A percentile compares a stretch with the other conserved stretches of the same genome.
Conservation (phyloP, 176 grass and related monocot genomes). For the Triticum turgidum region DNA sequence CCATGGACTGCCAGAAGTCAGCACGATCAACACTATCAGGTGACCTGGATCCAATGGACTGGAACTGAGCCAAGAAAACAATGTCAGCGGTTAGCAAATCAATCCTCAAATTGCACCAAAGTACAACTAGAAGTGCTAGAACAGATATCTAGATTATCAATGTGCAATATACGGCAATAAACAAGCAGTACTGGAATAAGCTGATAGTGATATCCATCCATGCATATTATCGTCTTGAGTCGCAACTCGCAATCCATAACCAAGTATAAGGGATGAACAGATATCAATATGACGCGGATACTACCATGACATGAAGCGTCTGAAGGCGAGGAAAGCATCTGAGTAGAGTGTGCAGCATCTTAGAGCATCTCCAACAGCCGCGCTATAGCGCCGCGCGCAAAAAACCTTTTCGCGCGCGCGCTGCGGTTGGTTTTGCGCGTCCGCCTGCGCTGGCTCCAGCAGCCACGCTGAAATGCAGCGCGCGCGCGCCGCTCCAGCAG, state of each 20-base stretch:
- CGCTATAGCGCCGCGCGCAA: too few species aligned
- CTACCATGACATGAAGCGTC: slow-evolving; percentile 35
- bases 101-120: not conserved
- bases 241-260: too few species aligned
- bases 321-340: slow-evolving; percentile 33
- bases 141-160: not conserved
- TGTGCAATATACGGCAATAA: not conserved
- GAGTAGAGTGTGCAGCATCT: slow-evolving; percentile 21
- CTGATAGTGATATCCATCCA: not conserved
- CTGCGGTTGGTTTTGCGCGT: too few species aligned
- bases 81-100: not conserved
- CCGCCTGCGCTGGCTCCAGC: too few species aligned
- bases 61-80: not conserved
- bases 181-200: not conserved
- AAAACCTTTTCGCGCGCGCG: too few species aligned
- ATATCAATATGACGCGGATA: not conserved
- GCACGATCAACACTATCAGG: not conserved
- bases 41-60: not conserved
- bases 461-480: too few species aligned
- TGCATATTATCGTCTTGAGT: not conserved
- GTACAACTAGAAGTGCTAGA: not conserved
- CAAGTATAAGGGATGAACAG: not conserved
- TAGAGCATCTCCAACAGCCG: too few species aligned
- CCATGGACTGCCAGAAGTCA: slow-evolving; percentile 20
- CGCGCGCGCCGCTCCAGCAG: too few species aligned